phyloP scores from a whole-genome alignment of 2,329 filamentous ascomycete genomes.

The Cladophialophora chaetospira region DNA sequence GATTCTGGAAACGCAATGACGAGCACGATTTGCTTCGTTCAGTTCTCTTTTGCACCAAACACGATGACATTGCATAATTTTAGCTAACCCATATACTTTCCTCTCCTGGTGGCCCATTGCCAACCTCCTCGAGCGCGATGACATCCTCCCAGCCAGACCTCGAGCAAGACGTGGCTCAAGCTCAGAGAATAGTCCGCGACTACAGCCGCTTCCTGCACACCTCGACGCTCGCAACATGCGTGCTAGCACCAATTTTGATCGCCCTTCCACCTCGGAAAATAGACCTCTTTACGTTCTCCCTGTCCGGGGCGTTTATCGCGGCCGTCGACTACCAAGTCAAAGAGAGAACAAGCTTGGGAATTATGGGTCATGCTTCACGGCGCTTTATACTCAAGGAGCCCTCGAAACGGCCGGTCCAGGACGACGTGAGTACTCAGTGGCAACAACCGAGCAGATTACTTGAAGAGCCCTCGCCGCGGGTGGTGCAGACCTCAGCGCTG shows the following conservation, averaged over 20 bases:
- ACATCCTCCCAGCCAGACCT: not conserved
- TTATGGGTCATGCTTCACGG: slow-evolving; percentile 38
- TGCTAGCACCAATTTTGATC: slow-evolving; percentile 58
- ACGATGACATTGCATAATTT: too few species aligned
- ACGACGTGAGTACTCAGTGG: slow-evolving; percentile 18
- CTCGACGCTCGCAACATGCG: slow-evolving; percentile 51
- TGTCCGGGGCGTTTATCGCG: slow-evolving; percentile 52
- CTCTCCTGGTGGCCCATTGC: not conserved
- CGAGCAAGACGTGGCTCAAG: not conserved
- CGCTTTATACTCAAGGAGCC: slow-evolving; percentile 1
- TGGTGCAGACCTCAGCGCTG: slow-evolving; percentile 8
- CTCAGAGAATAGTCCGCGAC: slow-evolving; percentile 19
- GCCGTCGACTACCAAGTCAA: slow-evolving; percentile 53
- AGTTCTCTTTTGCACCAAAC: too few species aligned
- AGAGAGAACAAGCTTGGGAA: slow-evolving; percentile 43
- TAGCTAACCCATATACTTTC: too few species aligned
- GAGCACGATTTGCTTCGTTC: too few species aligned
- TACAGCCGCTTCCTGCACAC: slow-evolving; percentile 39
- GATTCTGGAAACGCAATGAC: too few species aligned
- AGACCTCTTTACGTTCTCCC: slow-evolving; percentile 60
- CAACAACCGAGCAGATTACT: slow-evolving; percentile 29
- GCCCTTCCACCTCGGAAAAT: slow-evolving; percentile 63
- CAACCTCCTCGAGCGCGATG: not conserved
- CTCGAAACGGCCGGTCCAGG: slow-evolving; percentile 3
- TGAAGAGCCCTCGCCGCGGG: slow-evolving; percentile 29